phyloP scores from a whole-genome alignment of 2,329 filamentous ascomycete genomes.

The Aspergillus ibericus region DNA sequence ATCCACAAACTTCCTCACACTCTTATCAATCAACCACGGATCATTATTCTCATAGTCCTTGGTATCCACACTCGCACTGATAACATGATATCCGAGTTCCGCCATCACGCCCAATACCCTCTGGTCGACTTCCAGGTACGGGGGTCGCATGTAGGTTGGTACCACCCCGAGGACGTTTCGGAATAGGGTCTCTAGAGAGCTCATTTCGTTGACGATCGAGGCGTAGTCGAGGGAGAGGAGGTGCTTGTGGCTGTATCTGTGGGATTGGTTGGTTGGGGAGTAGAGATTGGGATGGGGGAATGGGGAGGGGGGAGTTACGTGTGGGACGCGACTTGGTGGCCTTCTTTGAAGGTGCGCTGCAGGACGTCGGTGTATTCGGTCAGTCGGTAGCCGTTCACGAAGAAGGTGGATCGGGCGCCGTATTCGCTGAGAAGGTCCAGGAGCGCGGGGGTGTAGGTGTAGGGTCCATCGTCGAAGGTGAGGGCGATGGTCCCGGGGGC shows the following conservation, averaged over 20 bases:
- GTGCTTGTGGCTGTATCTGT: slow-evolving; percentile 43
- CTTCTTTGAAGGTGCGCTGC: slow-evolving; percentile 35
- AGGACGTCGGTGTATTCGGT: slow-evolving; percentile 29
- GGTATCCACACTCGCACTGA: slow-evolving; percentile 45
- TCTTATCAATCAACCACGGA: slow-evolving; percentile 28
- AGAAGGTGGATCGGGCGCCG: slow-evolving; percentile 64
- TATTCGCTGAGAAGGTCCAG: slow-evolving; percentile 59
- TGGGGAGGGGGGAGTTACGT: slow-evolving; percentile 31
- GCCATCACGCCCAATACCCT: slow-evolving; percentile 37
- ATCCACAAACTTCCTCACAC: slow-evolving; percentile 32
- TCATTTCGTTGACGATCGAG: slow-evolving; percentile 42
- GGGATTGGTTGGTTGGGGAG: background rate
- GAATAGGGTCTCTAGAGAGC: slow-evolving; percentile 42
- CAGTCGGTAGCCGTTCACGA: slow-evolving; percentile 51
- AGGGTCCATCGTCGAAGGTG: slow-evolving; percentile 67
- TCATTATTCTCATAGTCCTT: slow-evolving; percentile 43
- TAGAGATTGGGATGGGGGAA: no score
- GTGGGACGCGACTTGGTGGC: slow-evolving; percentile 51
- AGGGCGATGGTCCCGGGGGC: slow-evolving; percentile 59
- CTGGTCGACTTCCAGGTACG: slow-evolving; percentile 41
- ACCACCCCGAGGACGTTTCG: slow-evolving; percentile 43
- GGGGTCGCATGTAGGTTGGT: slow-evolving; percentile 52
- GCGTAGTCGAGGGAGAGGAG: slow-evolving; percentile 35
- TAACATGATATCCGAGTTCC: slow-evolving; percentile 48
- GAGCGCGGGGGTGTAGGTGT: slow-evolving; percentile 57